phyloP scores from a whole-genome alignment of 129 eudicot genomes.

The Flaveria trinervia region DNA sequence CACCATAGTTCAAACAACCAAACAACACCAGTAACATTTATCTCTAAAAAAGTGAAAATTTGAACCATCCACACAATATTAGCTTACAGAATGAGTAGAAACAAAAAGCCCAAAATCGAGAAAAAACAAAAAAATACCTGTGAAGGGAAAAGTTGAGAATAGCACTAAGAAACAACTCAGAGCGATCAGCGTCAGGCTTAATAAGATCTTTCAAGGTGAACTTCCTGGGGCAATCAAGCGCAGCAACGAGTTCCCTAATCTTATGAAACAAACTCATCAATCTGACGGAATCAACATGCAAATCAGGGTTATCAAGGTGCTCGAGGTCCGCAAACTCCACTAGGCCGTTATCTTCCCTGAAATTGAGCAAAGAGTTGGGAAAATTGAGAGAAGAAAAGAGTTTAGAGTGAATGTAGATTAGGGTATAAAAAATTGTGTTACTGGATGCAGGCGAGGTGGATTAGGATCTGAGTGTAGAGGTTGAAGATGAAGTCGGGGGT shows the following conservation, averaged over 20 bases:
- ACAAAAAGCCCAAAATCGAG: too few relatives aligned
- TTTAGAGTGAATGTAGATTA: too few relatives aligned
- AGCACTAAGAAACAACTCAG: slow-evolving; percentile 58
- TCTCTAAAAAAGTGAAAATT: too few relatives aligned
- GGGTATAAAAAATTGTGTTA: slow-evolving; percentile 27
- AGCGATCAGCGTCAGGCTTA: slow-evolving; percentile 73
- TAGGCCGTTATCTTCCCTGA: slow-evolving; percentile 73
- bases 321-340: slow-evolving; percentile 69
- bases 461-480: slow-evolving; percentile 54
- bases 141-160: slow-evolving; percentile 64
- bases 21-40: background rate
- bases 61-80: background rate
- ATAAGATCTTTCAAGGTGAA: slow-evolving; percentile 58
- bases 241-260: slow-evolving; percentile 43
- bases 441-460: slow-evolving; percentile 55
- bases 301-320: slow-evolving; percentile 79
- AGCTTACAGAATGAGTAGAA: too few relatives aligned
- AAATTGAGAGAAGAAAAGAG: background rate
- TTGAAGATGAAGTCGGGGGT: slow-evolving; percentile 50
- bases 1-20: slow-evolving; percentile 11
- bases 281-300: slow-evolving; percentile 58
- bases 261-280: slow-evolving; percentile 51
- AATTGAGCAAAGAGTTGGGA: background rate
- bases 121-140: slow-evolving; percentile 38
- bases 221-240: slow-evolving; percentile 54